These are phyloP conservation scores for Suillus hirtellus DNA, from an alignment of 768 basidiomycete species.

Conservation along the genomic window DNA sequence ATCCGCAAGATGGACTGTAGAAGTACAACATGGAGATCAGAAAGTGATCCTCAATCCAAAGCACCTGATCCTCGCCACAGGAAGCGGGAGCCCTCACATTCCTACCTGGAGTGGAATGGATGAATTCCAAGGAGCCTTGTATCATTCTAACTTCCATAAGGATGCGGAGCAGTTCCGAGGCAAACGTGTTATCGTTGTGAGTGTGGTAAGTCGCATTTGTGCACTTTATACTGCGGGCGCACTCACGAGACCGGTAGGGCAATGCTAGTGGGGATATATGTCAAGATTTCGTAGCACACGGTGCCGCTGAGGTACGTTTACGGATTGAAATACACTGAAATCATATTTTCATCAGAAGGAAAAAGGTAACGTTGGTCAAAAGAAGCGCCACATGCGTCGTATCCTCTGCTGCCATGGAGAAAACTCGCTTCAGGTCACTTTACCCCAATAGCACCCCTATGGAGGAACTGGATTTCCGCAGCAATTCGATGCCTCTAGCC, in stretches of 20 bases:
- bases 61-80: neutral
- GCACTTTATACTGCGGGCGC: neutral
- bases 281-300: conserved; percentile 1
- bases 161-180: conserved; percentile 46
- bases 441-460: neutral
- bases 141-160: conserved; percentile 52
- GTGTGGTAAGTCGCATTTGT: conserved; percentile 19
- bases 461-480: neutral
- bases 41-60: neutral
- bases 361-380: conserved; percentile 4
- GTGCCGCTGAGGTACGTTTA: conserved; percentile 2
- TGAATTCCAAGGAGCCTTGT: conserved; percentile 47
- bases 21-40: neutral
- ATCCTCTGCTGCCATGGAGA: neutral
- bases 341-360: neutral
- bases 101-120: conserved; percentile 33
- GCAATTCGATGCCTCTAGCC: neutral
- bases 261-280: conserved; percentile 3
- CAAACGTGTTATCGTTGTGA: conserved; percentile 62
- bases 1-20: neutral
- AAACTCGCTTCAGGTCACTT: neutral
- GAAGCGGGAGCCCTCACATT: neutral
- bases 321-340: neutral
- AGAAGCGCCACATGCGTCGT: neutral
- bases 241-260: neutral